These are phyloP conservation scores for Phlebiopsis gigantea DNA, from an alignment of 768 basidiomycete species.

Conservation along the genomic window DNA sequence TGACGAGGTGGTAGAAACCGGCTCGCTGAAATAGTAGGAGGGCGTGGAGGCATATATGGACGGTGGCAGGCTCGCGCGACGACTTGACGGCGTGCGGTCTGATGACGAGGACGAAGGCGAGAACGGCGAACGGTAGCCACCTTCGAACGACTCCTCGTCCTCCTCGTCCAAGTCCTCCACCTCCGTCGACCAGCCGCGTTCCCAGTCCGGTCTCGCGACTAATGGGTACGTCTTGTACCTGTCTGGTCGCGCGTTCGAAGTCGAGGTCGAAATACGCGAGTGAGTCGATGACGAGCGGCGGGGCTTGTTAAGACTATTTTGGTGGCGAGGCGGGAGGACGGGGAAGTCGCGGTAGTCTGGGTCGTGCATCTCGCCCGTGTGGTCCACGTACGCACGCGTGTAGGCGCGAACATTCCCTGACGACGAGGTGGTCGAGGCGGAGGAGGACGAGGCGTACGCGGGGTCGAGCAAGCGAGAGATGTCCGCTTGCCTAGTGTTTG, in stretches of 20 bases:
- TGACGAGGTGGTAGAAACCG: constrained; percentile 16
- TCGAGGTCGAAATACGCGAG: constrained; percentile 5
- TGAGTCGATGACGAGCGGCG: constrained; percentile 3
- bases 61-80: constrained; percentile 13
- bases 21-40: constrained; percentile 17
- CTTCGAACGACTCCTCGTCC: constrained; percentile 16
- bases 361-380: constrained; percentile 58
- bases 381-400: constrained; percentile 54
- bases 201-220: constrained; percentile 20
- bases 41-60: constrained; percentile 15
- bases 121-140: constrained; percentile 8
- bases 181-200: constrained; percentile 21
- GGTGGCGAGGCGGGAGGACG: constrained; percentile 22
- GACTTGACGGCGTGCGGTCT: constrained; percentile 4
- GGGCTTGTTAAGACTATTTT: not conserved
- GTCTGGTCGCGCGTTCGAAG: constrained; percentile 1
- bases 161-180: constrained; percentile 21
- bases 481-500: constrained; percentile 40
- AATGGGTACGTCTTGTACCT: constrained; percentile 16
- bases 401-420: constrained; percentile 33
- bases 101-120: constrained; percentile 1
- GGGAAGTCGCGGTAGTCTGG: constrained; percentile 67
- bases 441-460: constrained; percentile 40
- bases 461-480: constrained; percentile 63
- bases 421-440: constrained; percentile 23